Evolutionary conservation across 495 filamentous ascomycete genomes (phyloP).

Genomic region (Trichoderma gamsii): DNA sequence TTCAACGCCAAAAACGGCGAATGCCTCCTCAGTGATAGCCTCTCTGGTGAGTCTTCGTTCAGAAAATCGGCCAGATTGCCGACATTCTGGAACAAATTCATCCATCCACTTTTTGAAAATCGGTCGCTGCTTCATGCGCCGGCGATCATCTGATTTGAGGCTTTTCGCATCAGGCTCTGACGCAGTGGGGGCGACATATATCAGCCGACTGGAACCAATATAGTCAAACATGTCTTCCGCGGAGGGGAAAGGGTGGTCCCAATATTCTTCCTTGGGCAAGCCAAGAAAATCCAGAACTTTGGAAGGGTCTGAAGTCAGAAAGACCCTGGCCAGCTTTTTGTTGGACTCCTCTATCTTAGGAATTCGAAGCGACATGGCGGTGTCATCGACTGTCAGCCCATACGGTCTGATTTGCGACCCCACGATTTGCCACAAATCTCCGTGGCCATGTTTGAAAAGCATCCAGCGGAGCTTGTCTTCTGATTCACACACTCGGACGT

Average conservation of each 20-base stretch:
- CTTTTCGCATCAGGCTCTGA: conserved; percentile 31
- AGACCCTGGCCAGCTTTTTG: conserved; percentile 48
- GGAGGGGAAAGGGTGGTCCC: conserved; percentile 41
- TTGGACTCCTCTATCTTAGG: conserved; percentile 54
- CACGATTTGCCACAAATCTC: conserved; percentile 62
- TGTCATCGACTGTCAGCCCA: conserved; percentile 57
- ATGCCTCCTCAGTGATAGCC: conserved; percentile 29
- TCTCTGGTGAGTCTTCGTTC: conserved; percentile 23
- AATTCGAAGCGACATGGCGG: conserved; percentile 54
- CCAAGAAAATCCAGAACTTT: conserved; percentile 54
- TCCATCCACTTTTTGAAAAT: conserved; percentile 48
- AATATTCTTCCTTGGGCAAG: conserved; percentile 37
- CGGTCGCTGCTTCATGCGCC: conserved; percentile 38
- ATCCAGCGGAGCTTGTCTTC: conserved; percentile 48
- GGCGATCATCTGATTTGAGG: conserved; percentile 48
- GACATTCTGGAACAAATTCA: conserved; percentile 45
- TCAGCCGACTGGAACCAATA: conserved; percentile 46
- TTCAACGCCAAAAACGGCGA: conserved; percentile 29
- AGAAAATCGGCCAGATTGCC: conserved; percentile 26
- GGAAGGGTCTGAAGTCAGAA: conserved; percentile 49
- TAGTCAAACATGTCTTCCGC: conserved; percentile 53
- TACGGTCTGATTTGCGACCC: conserved; percentile 53
- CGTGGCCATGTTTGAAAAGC: conserved; percentile 55
- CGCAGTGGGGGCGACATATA: conserved; percentile 32
- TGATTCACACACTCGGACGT: conserved; percentile 48